These are phyloP conservation scores for Calonectria leucothoes DNA, from an alignment of 2,329 filamentous ascomycete species.

Conservation along the genomic window DNA sequence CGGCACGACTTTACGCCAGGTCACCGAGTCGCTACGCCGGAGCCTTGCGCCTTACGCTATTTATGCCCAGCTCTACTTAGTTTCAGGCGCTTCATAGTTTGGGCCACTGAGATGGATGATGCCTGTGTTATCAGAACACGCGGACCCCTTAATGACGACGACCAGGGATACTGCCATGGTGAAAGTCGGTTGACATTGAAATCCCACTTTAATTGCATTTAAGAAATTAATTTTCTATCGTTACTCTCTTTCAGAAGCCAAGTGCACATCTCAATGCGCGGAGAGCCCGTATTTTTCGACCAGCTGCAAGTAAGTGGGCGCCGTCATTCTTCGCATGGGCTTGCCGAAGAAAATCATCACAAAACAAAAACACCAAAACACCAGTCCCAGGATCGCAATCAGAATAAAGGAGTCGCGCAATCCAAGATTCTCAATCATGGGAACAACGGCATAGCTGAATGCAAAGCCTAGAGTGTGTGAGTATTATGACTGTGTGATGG, in stretches of 20 bases:
- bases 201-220: neutral
- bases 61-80: neutral
- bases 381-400: constrained; percentile 29
- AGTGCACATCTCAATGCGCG: constrained; percentile 1
- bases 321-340: constrained; percentile 25
- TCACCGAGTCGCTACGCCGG: neutral
- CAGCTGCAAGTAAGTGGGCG: constrained; percentile 32
- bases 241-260: fast-evolving
- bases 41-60: neutral
- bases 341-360: constrained; percentile 33
- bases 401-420: constrained; percentile 36
- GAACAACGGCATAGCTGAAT: constrained; percentile 39
- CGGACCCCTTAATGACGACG: too few relatives aligned
- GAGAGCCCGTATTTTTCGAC: constrained; percentile 27
- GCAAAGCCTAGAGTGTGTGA: constrained; percentile 30
- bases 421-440: constrained; percentile 34
- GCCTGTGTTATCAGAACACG: neutral
- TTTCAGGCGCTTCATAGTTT: neutral
- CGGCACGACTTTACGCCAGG: neutral
- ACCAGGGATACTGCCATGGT: neutral
- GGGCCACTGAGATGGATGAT: neutral
- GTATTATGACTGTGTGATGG: neutral
- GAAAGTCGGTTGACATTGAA: neutral
- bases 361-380: constrained; percentile 27
- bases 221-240: neutral